phyloP scores from a whole-genome alignment of 495 filamentous ascomycete genomes.

The Aspergillus saccharolyticus region DNA sequence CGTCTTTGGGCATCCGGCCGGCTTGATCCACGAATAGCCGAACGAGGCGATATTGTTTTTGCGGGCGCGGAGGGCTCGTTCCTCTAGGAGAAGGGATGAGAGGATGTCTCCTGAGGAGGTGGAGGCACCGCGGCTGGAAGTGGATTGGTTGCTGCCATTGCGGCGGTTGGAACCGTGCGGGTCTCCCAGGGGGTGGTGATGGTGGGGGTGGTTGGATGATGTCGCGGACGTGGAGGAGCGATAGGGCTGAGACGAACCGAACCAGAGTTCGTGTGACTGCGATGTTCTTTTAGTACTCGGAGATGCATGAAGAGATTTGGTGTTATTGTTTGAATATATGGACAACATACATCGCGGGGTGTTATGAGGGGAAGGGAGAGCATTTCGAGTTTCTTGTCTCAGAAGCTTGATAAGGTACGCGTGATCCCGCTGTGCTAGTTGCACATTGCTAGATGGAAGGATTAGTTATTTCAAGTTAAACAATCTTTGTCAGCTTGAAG shows the following conservation, averaged over 20 bases:
- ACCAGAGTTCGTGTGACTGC: constrained; percentile 69
- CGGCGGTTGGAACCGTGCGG: constrained; percentile 25
- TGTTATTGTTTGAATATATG: not conserved
- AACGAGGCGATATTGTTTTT: constrained; percentile 69
- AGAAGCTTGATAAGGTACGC: not conserved
- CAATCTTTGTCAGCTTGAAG: too few relatives aligned
- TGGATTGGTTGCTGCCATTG: constrained; percentile 20
- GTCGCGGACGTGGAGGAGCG: not conserved
- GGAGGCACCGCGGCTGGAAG: constrained; percentile 22
- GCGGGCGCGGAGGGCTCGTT: constrained; percentile 60
- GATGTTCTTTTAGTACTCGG: not conserved
- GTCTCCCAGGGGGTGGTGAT: constrained; percentile 22
- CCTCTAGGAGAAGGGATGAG: constrained; percentile 60
- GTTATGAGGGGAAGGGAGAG: constrained; percentile 66
- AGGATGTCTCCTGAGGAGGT: constrained; percentile 38
- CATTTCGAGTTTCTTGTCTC: constrained; percentile 44
- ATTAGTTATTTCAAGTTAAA: too few relatives aligned
- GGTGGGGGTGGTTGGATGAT: constrained; percentile 6
- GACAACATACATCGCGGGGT: constrained; percentile 62
- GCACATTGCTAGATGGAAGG: too few relatives aligned
- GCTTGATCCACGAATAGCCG: constrained; percentile 73
- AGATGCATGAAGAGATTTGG: not conserved
- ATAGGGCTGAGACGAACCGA: constrained; percentile 49
- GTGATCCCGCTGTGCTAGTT: too few relatives aligned
- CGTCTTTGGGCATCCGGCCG: constrained; percentile 70